These are phyloP conservation scores for Coemansia sp. DNA, from an alignment of 192 early-diverging fungal genomes.

Conservation along the genomic window DNA sequence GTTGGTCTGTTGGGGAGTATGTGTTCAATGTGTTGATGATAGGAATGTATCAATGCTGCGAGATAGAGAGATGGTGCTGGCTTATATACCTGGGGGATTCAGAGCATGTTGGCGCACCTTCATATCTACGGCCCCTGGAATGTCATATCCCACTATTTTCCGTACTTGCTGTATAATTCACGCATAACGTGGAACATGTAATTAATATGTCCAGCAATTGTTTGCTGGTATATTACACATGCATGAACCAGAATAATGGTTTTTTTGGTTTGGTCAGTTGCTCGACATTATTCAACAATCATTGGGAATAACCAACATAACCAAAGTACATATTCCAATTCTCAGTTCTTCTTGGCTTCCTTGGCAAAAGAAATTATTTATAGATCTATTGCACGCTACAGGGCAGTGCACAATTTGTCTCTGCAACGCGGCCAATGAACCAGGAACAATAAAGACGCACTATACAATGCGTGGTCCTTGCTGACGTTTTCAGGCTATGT, in stretches of 20 bases:
- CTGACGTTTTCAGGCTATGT: too few relatives aligned
- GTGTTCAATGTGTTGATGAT: constrained; percentile 7
- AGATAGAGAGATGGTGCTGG: not conserved
- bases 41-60: not conserved
- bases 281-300: not conserved
- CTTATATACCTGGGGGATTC: not conserved
- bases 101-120: not conserved
- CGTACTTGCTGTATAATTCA: not conserved
- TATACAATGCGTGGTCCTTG: too few relatives aligned
- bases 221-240: not conserved
- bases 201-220: not conserved
- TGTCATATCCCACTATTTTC: not conserved
- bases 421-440: too few relatives aligned
- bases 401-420: too few relatives aligned
- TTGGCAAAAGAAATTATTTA: too few relatives aligned
- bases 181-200: not conserved
- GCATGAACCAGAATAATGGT: not conserved
- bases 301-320: not conserved
- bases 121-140: not conserved
- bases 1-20: too few relatives aligned
- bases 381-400: too few relatives aligned
- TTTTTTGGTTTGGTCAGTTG: not conserved
- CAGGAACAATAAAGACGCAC: too few relatives aligned
- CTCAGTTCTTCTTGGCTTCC: not conserved
- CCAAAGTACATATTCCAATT: not conserved